A percentile compares a stretch with the other conserved stretches of the same genome.
These are phyloP conservation scores for Termitomyces sp. DNA, from an alignment of 768 basidiomycete genomes.

Conservation along the genomic window DNA sequence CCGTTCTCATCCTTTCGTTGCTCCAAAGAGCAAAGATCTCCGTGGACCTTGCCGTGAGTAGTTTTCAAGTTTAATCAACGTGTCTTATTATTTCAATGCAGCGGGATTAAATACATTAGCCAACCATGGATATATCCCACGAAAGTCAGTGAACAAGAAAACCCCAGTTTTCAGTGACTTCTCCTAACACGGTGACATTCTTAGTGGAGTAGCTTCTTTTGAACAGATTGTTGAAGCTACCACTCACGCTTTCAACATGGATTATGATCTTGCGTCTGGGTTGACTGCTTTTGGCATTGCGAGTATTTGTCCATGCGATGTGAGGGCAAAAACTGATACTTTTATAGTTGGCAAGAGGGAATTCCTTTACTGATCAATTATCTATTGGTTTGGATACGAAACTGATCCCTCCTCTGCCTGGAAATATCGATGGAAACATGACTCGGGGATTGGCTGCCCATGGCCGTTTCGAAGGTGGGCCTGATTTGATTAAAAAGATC, in stretches of 20 bases:
- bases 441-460: slow-evolving; percentile 12
- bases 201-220: slow-evolving; percentile 12
- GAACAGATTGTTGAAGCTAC: slow-evolving; percentile 10
- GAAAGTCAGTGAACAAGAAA: slow-evolving; percentile 7
- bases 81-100: background rate
- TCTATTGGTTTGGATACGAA: slow-evolving; percentile 10
- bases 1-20: slow-evolving; percentile 6
- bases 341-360: slow-evolving; percentile 9
- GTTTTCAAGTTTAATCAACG: background rate
- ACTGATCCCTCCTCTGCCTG: slow-evolving; percentile 10
- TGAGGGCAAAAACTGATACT: background rate
- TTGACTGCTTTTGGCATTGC: slow-evolving; percentile 13
- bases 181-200: background rate
- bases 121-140: slow-evolving; percentile 14
- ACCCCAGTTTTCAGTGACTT: background rate
- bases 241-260: slow-evolving; percentile 11
- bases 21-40: slow-evolving; percentile 4
- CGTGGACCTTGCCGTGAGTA: slow-evolving; percentile 14
- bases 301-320: background rate
- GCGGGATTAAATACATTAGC: slow-evolving; percentile 15
- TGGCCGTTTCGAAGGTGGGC: slow-evolving; percentile 12
- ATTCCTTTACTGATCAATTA: slow-evolving; percentile 8
- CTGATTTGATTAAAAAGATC: background rate
- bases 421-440: slow-evolving; percentile 8
- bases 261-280: slow-evolving; percentile 12